phyloP scores from a whole-genome alignment of 192 early-diverging fungal genomes.

The Linnemannia hyalina region DNA sequence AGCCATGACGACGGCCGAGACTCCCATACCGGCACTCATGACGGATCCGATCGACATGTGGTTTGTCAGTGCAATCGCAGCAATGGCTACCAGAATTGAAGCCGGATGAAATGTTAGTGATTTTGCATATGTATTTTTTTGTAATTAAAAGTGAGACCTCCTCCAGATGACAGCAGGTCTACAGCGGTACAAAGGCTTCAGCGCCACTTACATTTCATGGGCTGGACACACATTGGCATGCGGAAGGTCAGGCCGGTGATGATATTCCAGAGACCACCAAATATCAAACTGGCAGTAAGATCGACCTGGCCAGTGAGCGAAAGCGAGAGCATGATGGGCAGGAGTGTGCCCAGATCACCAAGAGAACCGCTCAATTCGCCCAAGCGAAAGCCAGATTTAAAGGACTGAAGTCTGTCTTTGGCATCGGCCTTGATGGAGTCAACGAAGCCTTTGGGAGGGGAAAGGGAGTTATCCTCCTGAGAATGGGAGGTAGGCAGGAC shows the following conservation, averaged over 20 bases:
- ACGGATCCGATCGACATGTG: constrained; percentile 75
- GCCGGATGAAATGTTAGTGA: neutral
- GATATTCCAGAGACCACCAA: constrained; percentile 94
- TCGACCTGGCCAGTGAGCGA: constrained; percentile 77
- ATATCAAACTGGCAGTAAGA: constrained; percentile 81
- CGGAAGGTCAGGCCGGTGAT: constrained; percentile 80
- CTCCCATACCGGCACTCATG: constrained; percentile 75
- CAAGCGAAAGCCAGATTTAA: constrained; percentile 37
- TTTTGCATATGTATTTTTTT: neutral
- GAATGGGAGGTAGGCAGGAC: constrained; percentile 30
- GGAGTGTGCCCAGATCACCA: constrained; percentile 84
- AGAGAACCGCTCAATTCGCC: constrained; percentile 74
- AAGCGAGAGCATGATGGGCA: constrained; percentile 86
- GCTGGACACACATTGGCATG: constrained; percentile 90
- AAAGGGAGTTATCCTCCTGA: neutral
- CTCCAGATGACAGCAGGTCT: neutral
- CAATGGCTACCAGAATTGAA: constrained; percentile 64
- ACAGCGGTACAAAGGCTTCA: neutral
- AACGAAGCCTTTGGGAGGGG: constrained; percentile 1
- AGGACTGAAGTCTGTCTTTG: constrained; percentile 25
- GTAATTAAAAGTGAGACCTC: neutral
- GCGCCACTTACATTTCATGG: constrained; percentile 80
- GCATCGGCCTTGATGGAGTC: constrained; percentile 21
- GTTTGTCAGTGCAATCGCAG: constrained; percentile 81
- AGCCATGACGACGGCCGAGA: constrained; percentile 72